Evolutionary conservation across 2,329 filamentous ascomycete species (phyloP).

Genomic region (Calycina marina): DNA sequence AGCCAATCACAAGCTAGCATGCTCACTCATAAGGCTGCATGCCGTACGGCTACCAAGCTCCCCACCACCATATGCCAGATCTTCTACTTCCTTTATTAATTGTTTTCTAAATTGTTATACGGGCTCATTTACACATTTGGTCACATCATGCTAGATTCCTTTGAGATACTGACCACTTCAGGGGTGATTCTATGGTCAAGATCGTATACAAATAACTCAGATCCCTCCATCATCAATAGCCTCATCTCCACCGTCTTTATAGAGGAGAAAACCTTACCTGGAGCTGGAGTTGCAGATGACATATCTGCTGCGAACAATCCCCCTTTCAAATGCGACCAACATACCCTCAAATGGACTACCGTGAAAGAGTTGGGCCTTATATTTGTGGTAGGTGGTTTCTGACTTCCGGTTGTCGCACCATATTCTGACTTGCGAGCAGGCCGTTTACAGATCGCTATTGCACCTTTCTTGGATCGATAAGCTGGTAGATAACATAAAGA

Average conservation of each 20-base stretch:
- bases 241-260: constrained; percentile 97
- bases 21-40: no score
- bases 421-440: no score
- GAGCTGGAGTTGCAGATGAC: constrained; percentile 42
- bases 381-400: constrained; percentile 59
- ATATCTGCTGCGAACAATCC: constrained; percentile 49
- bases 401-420: constrained; percentile 1
- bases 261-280: constrained; percentile 63
- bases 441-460: constrained; percentile 89
- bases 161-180: constrained; percentile 91
- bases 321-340: constrained; percentile 78
- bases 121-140: no score
- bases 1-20: no score
- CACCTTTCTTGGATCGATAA: constrained; percentile 96
- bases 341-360: constrained; percentile 86
- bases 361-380: constrained; percentile 88
- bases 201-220: constrained; percentile 62
- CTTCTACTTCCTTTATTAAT: no score
- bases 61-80: no score
- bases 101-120: no score
- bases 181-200: constrained; percentile 96
- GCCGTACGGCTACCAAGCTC: no score
- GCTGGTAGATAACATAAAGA: constrained; percentile 86
- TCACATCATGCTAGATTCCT: constrained; percentile 86
- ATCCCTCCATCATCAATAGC: constrained; percentile 73